phyloP scores from a whole-genome alignment of 495 filamentous ascomycete species.

The Rhypophila decipiens region DNA sequence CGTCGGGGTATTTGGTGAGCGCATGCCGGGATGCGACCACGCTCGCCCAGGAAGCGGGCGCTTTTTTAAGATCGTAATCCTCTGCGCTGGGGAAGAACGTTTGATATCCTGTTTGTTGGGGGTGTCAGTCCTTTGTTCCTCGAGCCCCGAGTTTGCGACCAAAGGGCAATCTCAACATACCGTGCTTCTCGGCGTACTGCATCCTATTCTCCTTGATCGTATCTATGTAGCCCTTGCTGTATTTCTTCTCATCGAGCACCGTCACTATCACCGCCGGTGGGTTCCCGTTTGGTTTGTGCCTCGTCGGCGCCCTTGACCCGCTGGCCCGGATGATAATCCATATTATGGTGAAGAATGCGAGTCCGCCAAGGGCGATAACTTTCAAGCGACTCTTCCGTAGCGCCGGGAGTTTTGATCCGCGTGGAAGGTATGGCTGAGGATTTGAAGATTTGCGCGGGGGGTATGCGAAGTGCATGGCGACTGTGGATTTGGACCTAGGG shows the following conservation, averaged over 20 bases:
- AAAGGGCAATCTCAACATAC: conserved; percentile 45
- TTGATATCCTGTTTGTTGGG: conserved; percentile 80
- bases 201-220: conserved; percentile 74
- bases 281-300: conserved; percentile 48
- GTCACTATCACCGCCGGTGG: conserved; percentile 85
- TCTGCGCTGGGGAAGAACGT: conserved; percentile 70
- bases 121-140: too few relatives aligned
- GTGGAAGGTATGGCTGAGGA: conserved; percentile 53
- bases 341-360: conserved; percentile 53
- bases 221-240: conserved; percentile 57
- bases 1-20: conserved; percentile 67
- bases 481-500: too few relatives aligned
- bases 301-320: not conserved
- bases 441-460: conserved; percentile 76
- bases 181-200: conserved; percentile 82
- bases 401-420: conserved; percentile 52
- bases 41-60: conserved; percentile 67
- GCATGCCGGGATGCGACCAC: conserved; percentile 88
- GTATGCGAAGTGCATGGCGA: conserved; percentile 81
- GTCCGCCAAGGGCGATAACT: conserved; percentile 48
- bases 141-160: too few relatives aligned
- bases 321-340: conserved; percentile 48
- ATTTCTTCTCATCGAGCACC: conserved; percentile 59
- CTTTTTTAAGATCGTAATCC: conserved; percentile 68
- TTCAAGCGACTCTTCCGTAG: conserved; percentile 65